phyloP scores from a whole-genome alignment of 2,329 filamentous ascomycete species.

The Penicillium griseofulvum region DNA sequence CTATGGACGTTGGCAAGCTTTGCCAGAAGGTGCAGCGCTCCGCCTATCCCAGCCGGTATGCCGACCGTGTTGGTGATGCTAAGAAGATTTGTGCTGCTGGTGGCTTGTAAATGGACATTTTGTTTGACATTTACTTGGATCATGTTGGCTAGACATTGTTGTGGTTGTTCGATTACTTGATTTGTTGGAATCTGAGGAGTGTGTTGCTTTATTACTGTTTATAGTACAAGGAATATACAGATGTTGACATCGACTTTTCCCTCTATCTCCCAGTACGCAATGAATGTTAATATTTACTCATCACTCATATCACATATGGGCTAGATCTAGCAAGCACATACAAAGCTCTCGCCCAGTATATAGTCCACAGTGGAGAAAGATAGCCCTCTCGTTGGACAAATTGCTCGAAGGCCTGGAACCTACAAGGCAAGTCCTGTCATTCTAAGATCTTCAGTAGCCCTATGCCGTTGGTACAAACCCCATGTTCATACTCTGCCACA shows the following conservation, averaged over 20 bases:
- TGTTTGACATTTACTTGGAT: neutral
- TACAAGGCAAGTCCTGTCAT: neutral
- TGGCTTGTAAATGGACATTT: constrained; percentile 7
- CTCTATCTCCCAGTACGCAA: too few relatives aligned
- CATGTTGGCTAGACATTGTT: neutral
- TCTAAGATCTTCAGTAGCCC: neutral
- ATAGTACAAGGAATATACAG: neutral
- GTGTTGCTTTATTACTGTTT: neutral
- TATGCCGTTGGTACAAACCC: neutral
- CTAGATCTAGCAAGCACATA: too few relatives aligned
- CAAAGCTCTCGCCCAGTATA: too few relatives aligned
- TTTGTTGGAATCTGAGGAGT: neutral
- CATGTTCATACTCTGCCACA: neutral
- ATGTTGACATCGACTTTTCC: neutral
- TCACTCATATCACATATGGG: neutral
- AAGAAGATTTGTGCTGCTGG: constrained; percentile 16
- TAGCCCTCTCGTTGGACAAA: too few relatives aligned
- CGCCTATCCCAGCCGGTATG: constrained; percentile 16
- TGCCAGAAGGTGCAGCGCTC: constrained; percentile 25
- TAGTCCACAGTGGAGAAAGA: too few relatives aligned
- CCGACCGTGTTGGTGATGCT: constrained; percentile 11
- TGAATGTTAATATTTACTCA: too few relatives aligned
- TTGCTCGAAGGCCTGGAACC: too few relatives aligned
- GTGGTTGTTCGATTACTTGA: too few relatives aligned
- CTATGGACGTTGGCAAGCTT: constrained; percentile 20